Conservation (phyloP, 768 basidiomycete species). For the Russula earlei region DNA sequence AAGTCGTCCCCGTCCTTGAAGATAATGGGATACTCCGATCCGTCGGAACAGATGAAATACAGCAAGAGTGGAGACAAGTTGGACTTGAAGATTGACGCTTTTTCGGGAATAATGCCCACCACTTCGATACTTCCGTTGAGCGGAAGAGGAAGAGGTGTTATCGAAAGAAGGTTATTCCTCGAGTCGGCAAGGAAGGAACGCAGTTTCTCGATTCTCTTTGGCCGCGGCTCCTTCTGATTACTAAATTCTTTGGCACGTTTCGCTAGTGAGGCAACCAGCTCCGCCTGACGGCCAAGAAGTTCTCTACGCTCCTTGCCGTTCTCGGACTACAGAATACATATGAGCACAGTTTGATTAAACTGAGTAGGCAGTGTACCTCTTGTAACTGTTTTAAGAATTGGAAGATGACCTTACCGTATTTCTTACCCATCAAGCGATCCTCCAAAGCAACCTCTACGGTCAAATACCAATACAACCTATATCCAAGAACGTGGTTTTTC, state of each 20-base stretch:
- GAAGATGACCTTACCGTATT: conserved; percentile 50
- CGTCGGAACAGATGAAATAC: conserved; percentile 79
- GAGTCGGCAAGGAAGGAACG: conserved; percentile 76
- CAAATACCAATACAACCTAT: conserved; percentile 93
- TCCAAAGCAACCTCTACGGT: conserved; percentile 92
- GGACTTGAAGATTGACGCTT: conserved; percentile 95
- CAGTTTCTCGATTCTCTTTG: conserved; percentile 96
- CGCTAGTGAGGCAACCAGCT: conserved; percentile 78
- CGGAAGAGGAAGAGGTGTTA: conserved; percentile 79
- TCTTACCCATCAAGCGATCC: conserved; percentile 33
- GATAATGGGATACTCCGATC: conserved; percentile 85
- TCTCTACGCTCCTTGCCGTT: conserved; percentile 78
- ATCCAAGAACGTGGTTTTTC: conserved; percentile 75
- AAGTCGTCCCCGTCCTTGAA: conserved; percentile 99
- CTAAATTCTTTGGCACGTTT: conserved; percentile 82
- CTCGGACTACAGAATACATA: conserved; percentile 38
- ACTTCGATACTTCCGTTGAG: conserved; percentile 81
- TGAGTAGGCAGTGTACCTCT: conserved; percentile 45
- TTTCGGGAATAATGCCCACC: conserved; percentile 82
- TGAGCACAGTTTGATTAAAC: not conserved
- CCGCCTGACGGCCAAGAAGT: conserved; percentile 83
- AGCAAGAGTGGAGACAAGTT: conserved; percentile 88
- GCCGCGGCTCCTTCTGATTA: conserved; percentile 83
- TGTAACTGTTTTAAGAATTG: conserved; percentile 83
- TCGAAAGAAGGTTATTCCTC: conserved; percentile 73